Evolutionary conservation across 2,329 filamentous ascomycete species (phyloP), one percentile per base, ranked within the genome.

Genomic region (Fusarium sp.): DNA sequence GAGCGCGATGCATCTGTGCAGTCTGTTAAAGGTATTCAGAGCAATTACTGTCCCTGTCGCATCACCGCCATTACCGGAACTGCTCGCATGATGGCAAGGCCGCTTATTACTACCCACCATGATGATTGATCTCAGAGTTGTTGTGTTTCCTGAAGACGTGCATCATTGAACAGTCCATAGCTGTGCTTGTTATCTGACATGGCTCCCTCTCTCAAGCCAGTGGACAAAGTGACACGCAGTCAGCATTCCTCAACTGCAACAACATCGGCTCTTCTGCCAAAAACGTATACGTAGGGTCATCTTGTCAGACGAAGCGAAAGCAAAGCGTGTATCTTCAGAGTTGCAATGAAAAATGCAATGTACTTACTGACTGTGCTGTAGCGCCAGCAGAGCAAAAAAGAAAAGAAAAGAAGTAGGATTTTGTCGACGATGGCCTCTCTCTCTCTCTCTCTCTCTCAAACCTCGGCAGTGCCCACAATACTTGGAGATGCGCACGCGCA

Each of bases 1-100:
- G 66, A 66, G 60, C 67, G 68, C 68, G 68, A 63, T 61, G 60
- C 51, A 53, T 46, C 54, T 43, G 36, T 45, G 36, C 57, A 60
- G 36, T 44, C 29, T 37, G 33, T 17, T 37, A n/a, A n/a, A n/a
- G 31, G 49, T 33, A 41, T 32, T 49, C 37, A 47, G 31, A 33
- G 13, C 13, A 7, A n/a, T 33, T n/a, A 14, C 13, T 33, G 31
- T 33, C 5, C 31, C 31, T 33, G 53, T 63, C 60, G 53, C 61
- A 61, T 62, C 53, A 67, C 66, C 65, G 52, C 43, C 27, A 38
- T 55, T 61, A 58, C 66, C 62, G 63, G 53, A 57, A 52, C 57
- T 51, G 57, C 53, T 33, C 14, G 31, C 53, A 39, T 42, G 37
- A 53, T 48, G 56, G 23, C 36, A 27, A 53, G 23, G 32, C 37